A percentile compares a stretch with the other conserved stretches of the same genome.
Evolutionary conservation across 2,329 filamentous ascomycete species (phyloP).

Genomic region (Coniella vitis): DNA sequence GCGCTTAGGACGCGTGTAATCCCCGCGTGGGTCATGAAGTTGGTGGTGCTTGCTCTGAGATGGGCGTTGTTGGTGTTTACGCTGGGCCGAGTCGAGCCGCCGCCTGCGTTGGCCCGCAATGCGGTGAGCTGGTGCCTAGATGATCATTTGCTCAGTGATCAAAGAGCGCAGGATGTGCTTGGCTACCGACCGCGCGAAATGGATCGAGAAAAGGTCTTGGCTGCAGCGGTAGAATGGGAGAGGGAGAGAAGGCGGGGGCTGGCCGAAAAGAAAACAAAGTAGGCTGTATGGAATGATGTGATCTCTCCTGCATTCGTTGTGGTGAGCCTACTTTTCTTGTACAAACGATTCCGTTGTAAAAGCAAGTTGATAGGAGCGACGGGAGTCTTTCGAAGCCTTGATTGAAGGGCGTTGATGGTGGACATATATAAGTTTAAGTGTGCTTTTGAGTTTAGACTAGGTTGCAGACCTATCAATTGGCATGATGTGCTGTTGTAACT

Average conservation of each 20-base stretch:
- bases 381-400: too few species aligned
- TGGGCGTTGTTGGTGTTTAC: conserved; percentile 23
- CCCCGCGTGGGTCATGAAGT: conserved; percentile 22
- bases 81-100: conserved; percentile 20
- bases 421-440: too few species aligned
- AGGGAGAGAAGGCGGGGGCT: conserved; percentile 3
- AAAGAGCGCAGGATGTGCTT: conserved; percentile 16
- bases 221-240: conserved; percentile 16
- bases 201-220: conserved; percentile 16
- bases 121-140: conserved; percentile 20
- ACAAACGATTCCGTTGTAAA: too few species aligned
- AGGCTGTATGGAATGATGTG: neutral
- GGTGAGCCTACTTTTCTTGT: too few species aligned
- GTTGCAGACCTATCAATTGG: too few species aligned
- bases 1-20: conserved; percentile 14
- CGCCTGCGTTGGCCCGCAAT: conserved; percentile 18
- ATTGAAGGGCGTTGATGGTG: too few species aligned
- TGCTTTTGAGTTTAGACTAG: too few species aligned
- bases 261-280: neutral
- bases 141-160: conserved; percentile 17
- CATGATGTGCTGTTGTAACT: too few species aligned
- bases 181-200: conserved; percentile 16
- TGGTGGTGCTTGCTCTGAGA: conserved; percentile 12
- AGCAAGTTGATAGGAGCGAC: too few species aligned
- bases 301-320: too few species aligned